Evolutionary conservation across 106 monocot species (phyloP), one percentile per base, ranked within the genome.

Genomic region (Dendrobium catenatum): DNA sequence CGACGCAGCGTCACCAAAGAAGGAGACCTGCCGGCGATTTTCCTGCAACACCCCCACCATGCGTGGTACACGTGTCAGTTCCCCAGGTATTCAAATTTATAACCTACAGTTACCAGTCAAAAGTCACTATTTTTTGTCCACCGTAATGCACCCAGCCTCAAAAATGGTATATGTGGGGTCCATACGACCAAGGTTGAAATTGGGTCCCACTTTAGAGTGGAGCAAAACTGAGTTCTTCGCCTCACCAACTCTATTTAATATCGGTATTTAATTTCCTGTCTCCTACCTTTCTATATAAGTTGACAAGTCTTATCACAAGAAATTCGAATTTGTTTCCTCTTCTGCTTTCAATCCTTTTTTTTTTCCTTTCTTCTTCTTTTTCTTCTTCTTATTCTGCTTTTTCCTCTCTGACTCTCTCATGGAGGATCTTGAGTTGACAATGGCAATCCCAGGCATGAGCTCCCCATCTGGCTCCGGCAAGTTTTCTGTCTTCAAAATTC

Each of bases 1-100:
- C 85, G 78, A 78, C 83, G 61, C 54, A 77, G 77, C 77, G 76
- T 79, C 85, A 64, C 85, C 85, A 22, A 80, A 83, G 75, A 44
- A 83, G 89, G 89, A 82, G 85, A 84, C 87, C 79, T 86, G 87
- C 85, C 85, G 87, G 87, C 85, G 43, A 58, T 81, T 85, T 77
- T 82, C 87, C 87, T 64, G 81, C 88, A 85, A 20, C 6, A 29
- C 27, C 56, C 56, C 13, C 82, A 51, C 56, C 83, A 80, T 81
- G 46, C 51, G 81, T 43, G 1, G 1, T 22, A 70, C 85, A 90
- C 85, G 86, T 88, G 83, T 77, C 81, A 51, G 2, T 8, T 44
- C 43, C 79, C 19, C 73, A 6, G 24, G 26, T 22, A 17, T 20
- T n/a, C 41, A 22, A 64, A 42, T 17, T 59, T 42, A 6, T 43